Percentiles rank a stretch among this genome's conserved stretches.
Conservation (phyloP, 148 eudicot species). For the Fagopyrum esculentum region DNA sequence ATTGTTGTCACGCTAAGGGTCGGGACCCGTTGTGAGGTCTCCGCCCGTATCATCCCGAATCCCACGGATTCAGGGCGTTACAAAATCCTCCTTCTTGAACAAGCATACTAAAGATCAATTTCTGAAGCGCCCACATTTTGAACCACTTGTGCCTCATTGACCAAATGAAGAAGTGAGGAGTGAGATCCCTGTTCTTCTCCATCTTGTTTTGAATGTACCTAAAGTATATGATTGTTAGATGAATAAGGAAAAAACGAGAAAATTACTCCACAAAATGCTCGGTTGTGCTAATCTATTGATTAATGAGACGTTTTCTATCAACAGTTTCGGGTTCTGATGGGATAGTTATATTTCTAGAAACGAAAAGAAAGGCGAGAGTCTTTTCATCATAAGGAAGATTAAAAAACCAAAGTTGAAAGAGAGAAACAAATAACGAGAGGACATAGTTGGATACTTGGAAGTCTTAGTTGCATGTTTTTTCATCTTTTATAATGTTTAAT, state of each 20-base stretch:
- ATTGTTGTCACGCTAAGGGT: no score
- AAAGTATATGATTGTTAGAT: no score
- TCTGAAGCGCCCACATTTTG: no score
- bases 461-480: slow-evolving; percentile 41
- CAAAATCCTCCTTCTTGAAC: no score
- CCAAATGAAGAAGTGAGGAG: no score
- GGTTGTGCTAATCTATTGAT: slow-evolving; percentile 33
- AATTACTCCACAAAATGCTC: background rate
- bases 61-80: no score
- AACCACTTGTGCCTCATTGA: no score
- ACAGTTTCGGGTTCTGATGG: slow-evolving; percentile 33
- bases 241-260: no score
- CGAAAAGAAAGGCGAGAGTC: background rate
- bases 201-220: slow-evolving; percentile 33
- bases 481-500: slow-evolving; percentile 20
- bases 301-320: slow-evolving; percentile 71
- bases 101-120: no score
- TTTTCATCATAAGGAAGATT: background rate
- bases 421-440: background rate
- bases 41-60: no score
- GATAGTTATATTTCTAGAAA: slow-evolving; percentile 28
- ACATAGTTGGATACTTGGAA: slow-evolving; percentile 32
- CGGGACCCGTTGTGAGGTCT: no score
- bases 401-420: background rate
- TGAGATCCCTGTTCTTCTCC: slow-evolving; percentile 79